A percentile compares a stretch with the other conserved stretches of the same genome.
Conservation (phyloP, 306 rosid genomes). For the Pyrus bretschneideri region DNA sequence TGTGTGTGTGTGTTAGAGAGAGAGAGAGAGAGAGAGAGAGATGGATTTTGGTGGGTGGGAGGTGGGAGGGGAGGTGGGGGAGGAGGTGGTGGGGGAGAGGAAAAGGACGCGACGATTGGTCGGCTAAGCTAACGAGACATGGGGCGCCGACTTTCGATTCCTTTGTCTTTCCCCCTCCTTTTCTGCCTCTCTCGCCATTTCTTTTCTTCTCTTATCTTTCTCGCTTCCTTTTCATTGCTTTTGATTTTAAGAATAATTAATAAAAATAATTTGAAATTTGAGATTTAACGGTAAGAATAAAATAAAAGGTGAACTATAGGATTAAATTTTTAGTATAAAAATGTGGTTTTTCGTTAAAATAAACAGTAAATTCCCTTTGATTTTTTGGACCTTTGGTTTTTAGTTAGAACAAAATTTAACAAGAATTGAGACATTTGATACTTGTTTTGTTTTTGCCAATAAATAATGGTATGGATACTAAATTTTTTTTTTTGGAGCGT, state of each 20-base stretch:
- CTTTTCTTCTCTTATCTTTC: not conserved
- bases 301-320: too few relatives aligned
- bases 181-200: not conserved
- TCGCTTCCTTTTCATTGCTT: not conserved
- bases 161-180: slow-evolving; percentile 16
- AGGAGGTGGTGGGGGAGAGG: slow-evolving; percentile 1
- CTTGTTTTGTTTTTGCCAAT: too few relatives aligned
- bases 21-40: not conserved
- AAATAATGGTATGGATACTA: too few relatives aligned
- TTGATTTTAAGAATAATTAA: too few relatives aligned
- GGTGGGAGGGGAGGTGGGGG: not conserved
- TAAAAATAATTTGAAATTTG: too few relatives aligned
- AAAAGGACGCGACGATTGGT: slow-evolving; percentile 59
- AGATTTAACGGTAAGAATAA: too few relatives aligned
- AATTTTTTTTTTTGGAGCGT: too few relatives aligned
- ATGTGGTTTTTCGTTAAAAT: too few relatives aligned
- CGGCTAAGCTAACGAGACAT: slow-evolving; percentile 50
- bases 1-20: not conserved
- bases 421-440: too few relatives aligned
- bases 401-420: too few relatives aligned
- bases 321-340: too few relatives aligned
- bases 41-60: not conserved
- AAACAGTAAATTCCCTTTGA: not conserved
- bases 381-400: too few relatives aligned
- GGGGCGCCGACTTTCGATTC: slow-evolving; percentile 66